A percentile compares a stretch with the other conserved stretches of the same genome.
phyloP scores from a whole-genome alignment of 495 filamentous ascomycete species.

The Aspergillus mulundensis region DNA sequence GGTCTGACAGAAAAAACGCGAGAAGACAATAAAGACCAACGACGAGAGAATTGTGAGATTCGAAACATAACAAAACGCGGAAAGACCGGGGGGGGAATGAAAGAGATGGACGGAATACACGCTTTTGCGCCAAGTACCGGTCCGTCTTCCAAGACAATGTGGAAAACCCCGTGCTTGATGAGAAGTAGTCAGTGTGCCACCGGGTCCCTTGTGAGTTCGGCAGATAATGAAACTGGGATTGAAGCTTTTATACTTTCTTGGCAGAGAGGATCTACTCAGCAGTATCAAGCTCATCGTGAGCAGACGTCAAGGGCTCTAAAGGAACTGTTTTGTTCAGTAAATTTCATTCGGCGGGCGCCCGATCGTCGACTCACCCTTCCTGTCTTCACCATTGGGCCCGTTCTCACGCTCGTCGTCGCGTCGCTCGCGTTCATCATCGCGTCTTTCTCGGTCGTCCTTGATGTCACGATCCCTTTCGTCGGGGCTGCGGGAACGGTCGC shows the following conservation, averaged over 20 bases:
- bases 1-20: not conserved
- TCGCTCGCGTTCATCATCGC: constrained; percentile 64
- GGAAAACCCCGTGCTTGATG: not conserved
- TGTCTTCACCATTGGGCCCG: constrained; percentile 58
- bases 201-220: constrained; percentile 2
- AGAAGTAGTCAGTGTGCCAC: not conserved
- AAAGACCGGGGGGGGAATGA: not conserved
- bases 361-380: constrained; percentile 67
- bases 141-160: not conserved
- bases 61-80: not conserved
- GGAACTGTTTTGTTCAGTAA: constrained; percentile 31
- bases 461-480: constrained; percentile 61
- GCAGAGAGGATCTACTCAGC: constrained; percentile 66
- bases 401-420: constrained; percentile 50
- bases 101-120: constrained; percentile 3
- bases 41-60: constrained; percentile 3
- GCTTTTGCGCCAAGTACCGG: constrained; percentile 6
- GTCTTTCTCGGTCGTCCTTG: constrained; percentile 63
- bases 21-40: constrained; percentile 1
- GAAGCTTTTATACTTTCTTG: constrained; percentile 1
- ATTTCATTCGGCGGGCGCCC: not conserved
- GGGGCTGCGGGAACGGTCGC: constrained; percentile 71
- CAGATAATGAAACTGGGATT: not conserved
- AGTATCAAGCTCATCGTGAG: constrained; percentile 94
- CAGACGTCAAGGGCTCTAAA: constrained; percentile 73